phyloP scores from a whole-genome alignment of 2,329 filamentous ascomycete species.

The Microascus cirrosus region DNA sequence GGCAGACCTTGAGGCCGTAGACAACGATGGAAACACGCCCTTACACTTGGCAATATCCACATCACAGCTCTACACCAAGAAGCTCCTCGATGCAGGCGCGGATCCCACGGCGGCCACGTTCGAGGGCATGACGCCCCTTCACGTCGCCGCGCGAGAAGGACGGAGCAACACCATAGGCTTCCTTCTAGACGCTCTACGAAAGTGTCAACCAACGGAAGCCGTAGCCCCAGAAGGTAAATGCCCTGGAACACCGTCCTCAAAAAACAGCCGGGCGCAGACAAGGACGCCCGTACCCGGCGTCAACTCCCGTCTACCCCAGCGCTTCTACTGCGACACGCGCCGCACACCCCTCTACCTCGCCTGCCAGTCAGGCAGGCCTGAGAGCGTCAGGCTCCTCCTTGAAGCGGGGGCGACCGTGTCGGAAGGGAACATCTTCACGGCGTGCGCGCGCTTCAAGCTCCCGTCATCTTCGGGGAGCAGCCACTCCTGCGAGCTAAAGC shows the following conservation, averaged over 20 bases:
- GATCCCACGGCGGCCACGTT: conserved; percentile 17
- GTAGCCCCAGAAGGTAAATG: too few relatives aligned
- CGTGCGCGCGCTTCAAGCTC: conserved; percentile 9
- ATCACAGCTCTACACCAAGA: conserved; percentile 11
- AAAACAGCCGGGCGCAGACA: too few relatives aligned
- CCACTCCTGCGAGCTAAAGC: too few relatives aligned
- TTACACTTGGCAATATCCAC: conserved; percentile 13
- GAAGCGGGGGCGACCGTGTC: conserved; percentile 12
- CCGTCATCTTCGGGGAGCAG: too few relatives aligned
- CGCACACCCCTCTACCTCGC: conserved; percentile 13
- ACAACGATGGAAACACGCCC: conserved; percentile 9
- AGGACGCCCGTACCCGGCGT: too few relatives aligned
- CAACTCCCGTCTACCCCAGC: too few relatives aligned
- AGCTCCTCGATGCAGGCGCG: conserved; percentile 23
- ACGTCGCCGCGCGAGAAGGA: conserved; percentile 22
- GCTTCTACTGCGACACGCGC: not conserved
- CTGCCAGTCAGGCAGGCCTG: conserved; percentile 12
- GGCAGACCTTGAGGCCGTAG: conserved; percentile 6
- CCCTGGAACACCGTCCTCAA: not conserved
- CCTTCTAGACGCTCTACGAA: conserved; percentile 9
- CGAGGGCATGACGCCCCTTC: conserved; percentile 24
- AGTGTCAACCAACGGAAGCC: too few relatives aligned
- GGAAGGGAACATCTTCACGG: conserved; percentile 7
- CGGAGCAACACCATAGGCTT: conserved; percentile 21
- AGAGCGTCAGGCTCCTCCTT: conserved; percentile 15